Percentiles rank a stretch among this genome's conserved stretches.
Evolutionary conservation across 2,329 filamentous ascomycete species (phyloP).

Genomic region (Aspergillus ruber): DNA sequence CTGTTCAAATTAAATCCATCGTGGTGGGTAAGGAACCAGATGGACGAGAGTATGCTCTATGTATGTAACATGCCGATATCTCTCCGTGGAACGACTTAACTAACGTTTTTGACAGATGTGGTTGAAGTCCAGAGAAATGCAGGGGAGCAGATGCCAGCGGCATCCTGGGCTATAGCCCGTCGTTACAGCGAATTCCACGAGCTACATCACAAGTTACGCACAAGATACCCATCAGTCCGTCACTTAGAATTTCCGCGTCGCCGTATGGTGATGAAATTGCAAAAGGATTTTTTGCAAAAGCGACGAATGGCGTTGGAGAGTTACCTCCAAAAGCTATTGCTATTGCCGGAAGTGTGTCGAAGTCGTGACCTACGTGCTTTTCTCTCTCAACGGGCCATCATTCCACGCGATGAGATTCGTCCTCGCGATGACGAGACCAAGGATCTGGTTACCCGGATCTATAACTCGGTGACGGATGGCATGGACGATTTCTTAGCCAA

Average conservation of each 20-base stretch:
- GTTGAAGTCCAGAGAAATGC: conserved; percentile 86
- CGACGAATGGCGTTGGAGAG: conserved; percentile 74
- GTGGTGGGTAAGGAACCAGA: conserved; percentile 89
- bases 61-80: conserved; percentile 34
- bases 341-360: conserved; percentile 86
- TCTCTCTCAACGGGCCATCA: conserved; percentile 76
- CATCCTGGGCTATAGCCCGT: conserved; percentile 85
- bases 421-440: conserved; percentile 60
- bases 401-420: conserved; percentile 54
- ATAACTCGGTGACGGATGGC: conserved; percentile 93
- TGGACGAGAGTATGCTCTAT: conserved; percentile 87
- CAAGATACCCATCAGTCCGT: conserved; percentile 78
- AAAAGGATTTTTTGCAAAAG: conserved; percentile 92
- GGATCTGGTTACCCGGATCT: conserved; percentile 86
- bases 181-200: conserved; percentile 97
- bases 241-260: conserved; percentile 87
- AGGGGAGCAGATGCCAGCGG: conserved; percentile 94
- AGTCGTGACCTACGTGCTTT: conserved; percentile 89
- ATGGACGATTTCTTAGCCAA: conserved; percentile 98
- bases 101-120: conserved; percentile 50
- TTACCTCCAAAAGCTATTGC: conserved; percentile 74
- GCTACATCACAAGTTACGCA: conserved; percentile 79
- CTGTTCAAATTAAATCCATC: conserved; percentile 82
- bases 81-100: neutral
- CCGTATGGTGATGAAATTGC: conserved; percentile 91